phyloP scores from a whole-genome alignment of 495 filamentous ascomycete genomes.

The Apiosordaria backusii region DNA sequence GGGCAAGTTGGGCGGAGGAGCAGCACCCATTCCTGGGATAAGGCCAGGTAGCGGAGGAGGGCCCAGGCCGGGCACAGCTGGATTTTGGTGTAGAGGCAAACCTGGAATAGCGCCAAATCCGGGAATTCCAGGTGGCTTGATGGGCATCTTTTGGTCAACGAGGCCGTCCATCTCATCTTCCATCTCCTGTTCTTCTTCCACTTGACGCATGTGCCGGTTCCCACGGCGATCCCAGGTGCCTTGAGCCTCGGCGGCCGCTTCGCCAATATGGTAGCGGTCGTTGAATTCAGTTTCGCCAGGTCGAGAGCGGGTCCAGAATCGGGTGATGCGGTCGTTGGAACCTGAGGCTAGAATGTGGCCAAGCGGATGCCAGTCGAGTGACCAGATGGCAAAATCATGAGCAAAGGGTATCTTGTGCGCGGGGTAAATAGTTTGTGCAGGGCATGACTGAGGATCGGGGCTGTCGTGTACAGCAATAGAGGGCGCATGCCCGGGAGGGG shows the following conservation, averaged over 20 bases:
- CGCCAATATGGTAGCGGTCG: slow-evolving; percentile 91
- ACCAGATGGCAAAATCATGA: slow-evolving; percentile 94
- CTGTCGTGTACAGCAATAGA: slow-evolving; percentile 79
- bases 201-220: slow-evolving; percentile 72
- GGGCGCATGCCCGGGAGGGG: slow-evolving; percentile 61
- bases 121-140: slow-evolving; percentile 34
- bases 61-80: slow-evolving; percentile 23
- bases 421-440: slow-evolving; percentile 82
- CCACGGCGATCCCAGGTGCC: slow-evolving; percentile 87
- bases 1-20: slow-evolving; percentile 36
- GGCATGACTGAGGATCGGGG: slow-evolving; percentile 69
- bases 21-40: slow-evolving; percentile 32
- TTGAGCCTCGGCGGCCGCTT: slow-evolving; percentile 86
- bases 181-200: slow-evolving; percentile 87
- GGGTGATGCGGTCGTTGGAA: slow-evolving; percentile 92
- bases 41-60: slow-evolving; percentile 30
- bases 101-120: slow-evolving; percentile 54
- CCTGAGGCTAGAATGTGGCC: slow-evolving; percentile 98
- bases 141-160: slow-evolving; percentile 87
- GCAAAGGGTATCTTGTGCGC: slow-evolving; percentile 81
- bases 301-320: slow-evolving; percentile 88
- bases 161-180: slow-evolving; percentile 91
- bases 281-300: slow-evolving; percentile 79
- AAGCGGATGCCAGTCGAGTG: slow-evolving; percentile 92
- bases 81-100: slow-evolving; percentile 33